These are phyloP conservation scores for Sugiyamaella pinicola DNA, from an alignment of 1,139 yeast species.

Conservation along the genomic window DNA sequence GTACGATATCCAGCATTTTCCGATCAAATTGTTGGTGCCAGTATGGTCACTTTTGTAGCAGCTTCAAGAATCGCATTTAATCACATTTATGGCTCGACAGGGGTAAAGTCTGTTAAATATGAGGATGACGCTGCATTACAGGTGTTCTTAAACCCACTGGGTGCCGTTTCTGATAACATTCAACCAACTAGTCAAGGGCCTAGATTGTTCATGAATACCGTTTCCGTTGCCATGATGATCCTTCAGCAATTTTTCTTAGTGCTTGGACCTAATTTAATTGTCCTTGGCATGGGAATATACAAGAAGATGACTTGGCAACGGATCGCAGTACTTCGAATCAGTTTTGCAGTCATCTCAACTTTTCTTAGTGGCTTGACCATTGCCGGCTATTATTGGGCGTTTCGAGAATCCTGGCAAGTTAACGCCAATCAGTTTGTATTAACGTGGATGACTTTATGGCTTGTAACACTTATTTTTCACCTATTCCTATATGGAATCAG, in stretches of 20 bases:
- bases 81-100: constrained; percentile 14
- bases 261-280: constrained; percentile 21
- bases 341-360: constrained; percentile 11
- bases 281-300: constrained; percentile 18
- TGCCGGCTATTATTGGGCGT: constrained; percentile 29
- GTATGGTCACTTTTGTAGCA: constrained; percentile 14
- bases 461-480: constrained; percentile 16
- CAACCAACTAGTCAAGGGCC: constrained; percentile 25
- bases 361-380: constrained; percentile 21
- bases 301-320: constrained; percentile 12
- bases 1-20: constrained; percentile 25
- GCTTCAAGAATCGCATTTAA: constrained; percentile 10
- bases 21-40: constrained; percentile 17
- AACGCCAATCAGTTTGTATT: constrained; percentile 30
- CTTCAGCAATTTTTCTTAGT: constrained; percentile 28
- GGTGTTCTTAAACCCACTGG: constrained; percentile 22
- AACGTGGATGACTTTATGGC: constrained; percentile 26
- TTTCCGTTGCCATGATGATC: constrained; percentile 25
- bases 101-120: constrained; percentile 7
- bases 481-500: constrained; percentile 19
- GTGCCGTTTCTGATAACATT: constrained; percentile 18
- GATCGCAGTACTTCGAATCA: constrained; percentile 8
- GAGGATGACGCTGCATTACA: constrained; percentile 12
- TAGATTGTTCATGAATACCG: constrained; percentile 22
- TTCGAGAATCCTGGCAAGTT: constrained; percentile 27